These are phyloP conservation scores for Alternaria solani DNA, from an alignment of 2,329 filamentous ascomycete genomes.

Conservation along the genomic window DNA sequence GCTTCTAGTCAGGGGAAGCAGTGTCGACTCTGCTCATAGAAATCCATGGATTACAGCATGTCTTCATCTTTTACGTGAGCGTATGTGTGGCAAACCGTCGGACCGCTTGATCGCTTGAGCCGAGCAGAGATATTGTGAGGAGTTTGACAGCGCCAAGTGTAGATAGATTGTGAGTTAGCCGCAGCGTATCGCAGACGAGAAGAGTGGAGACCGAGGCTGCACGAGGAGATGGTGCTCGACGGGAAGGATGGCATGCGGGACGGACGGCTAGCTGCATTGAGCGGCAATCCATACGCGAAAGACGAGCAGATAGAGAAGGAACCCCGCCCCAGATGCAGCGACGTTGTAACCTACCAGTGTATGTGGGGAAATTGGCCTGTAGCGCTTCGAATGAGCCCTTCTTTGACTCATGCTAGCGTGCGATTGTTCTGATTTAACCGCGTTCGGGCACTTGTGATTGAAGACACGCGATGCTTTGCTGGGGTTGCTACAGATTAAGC, in stretches of 20 bases:
- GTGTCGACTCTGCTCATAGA: constrained; percentile 22
- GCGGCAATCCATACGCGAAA: constrained; percentile 20
- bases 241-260: constrained; percentile 8
- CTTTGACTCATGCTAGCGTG: constrained; percentile 5
- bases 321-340: constrained; percentile 8
- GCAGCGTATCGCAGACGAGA: constrained; percentile 5
- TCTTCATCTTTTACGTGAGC: constrained; percentile 29
- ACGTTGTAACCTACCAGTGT: not conserved
- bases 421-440: not conserved
- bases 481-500: constrained; percentile 3
- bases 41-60: constrained; percentile 4
- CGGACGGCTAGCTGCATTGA: constrained; percentile 34
- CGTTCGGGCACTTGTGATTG: not conserved
- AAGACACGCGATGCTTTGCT: constrained; percentile 16
- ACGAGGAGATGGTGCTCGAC: constrained; percentile 6
- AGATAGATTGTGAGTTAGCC: constrained; percentile 1
- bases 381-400: constrained; percentile 5
- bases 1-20: constrained; percentile 13
- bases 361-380: not conserved
- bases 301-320: constrained; percentile 33
- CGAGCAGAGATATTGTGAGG: constrained; percentile 11
- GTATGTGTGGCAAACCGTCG: constrained; percentile 33
- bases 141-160: constrained; percentile 6
- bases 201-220: constrained; percentile 1
- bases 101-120: constrained; percentile 29